Evolutionary conservation across 73 alveolate genomes (phyloP), one percentile per base, ranked within the genome.

Genomic region (Blepharisma stoltei): DNA sequence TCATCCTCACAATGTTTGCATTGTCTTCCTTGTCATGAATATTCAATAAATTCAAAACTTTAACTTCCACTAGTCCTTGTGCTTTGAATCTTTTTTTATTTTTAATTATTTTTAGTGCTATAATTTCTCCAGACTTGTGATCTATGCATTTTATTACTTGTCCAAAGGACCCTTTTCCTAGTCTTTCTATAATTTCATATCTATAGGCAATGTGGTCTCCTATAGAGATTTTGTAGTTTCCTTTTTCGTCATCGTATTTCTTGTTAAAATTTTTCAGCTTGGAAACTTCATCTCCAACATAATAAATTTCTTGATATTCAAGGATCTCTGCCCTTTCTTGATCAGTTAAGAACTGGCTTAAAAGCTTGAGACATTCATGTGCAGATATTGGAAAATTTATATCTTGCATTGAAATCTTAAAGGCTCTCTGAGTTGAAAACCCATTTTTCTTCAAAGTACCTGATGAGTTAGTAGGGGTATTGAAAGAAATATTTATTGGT

Each of bases 161-260:
- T 55, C 89, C 89, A 44, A 81, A 81, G 20, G 89, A 81, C 6
- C 89, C 89, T 41, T 81, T 81, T 6, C 89, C 89, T 7, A 81
- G 83, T 66, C 76, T 81, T 6, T 78, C 70, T 38, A 77, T 23
- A 43, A 86, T 76, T 68, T 86, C 93, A 82, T 69, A 86, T 46
- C 93, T 25, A 73, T 73, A 86, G 55, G 73, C 78, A 6, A 86
- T 54, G 68, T 86, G 93, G 44, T 86, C 90, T 55, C 78, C 86
- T 67, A 60, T 49, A 41, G 20, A 60, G 47, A 49, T 79, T 7
- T 67, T 52, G 54, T 86, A 86, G 47, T 86, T 89, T 11, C 86
- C 70, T 50, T 86, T 55, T 20, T 86, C 93, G 54, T 81, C 41
- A 32, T 32, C 94, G 80, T 85, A 83, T 5, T 86, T 88, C 23